These are phyloP conservation scores for Stephania japonica DNA, from an alignment of 164 flowering plant species.

Conservation along the genomic window DNA sequence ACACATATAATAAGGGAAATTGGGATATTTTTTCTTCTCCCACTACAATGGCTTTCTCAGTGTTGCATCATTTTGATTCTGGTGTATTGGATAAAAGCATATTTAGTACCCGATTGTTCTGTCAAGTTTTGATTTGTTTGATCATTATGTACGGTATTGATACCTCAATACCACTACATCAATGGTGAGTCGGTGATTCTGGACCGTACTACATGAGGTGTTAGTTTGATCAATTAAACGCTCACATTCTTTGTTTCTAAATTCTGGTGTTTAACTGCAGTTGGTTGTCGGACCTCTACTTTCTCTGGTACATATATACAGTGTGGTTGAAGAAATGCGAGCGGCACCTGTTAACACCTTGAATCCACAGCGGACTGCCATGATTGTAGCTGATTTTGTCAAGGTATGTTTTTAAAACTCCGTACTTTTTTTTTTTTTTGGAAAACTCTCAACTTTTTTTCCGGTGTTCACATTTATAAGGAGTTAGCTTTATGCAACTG, in stretches of 20 bases:
- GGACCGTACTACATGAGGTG: not conserved
- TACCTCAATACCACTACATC: not conserved
- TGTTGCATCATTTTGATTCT: not conserved
- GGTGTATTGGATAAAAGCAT: not conserved
- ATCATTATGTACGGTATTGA: not conserved
- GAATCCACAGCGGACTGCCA: slow-evolving; percentile 91
- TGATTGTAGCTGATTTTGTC: slow-evolving; percentile 73
- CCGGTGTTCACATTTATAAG: not conserved
- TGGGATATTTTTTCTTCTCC: too few relatives aligned
- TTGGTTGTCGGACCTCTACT: slow-evolving; percentile 73
- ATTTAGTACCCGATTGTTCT: not conserved
- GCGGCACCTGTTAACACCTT: slow-evolving; percentile 87
- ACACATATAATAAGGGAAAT: too few relatives aligned
- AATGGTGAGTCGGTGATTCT: not conserved
- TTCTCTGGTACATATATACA: slow-evolving; percentile 58
- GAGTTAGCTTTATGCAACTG: not conserved
- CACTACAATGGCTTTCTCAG: too few relatives aligned
- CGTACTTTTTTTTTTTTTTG: not conserved
- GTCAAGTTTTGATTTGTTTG: not conserved
- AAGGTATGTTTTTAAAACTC: slow-evolving; percentile 40
- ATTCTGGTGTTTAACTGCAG: slow-evolving; percentile 39
- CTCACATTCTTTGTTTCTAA: not conserved
- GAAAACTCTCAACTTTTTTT: not conserved
- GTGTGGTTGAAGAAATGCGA: slow-evolving; percentile 86
- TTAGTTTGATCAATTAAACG: too few relatives aligned